Conservation (phyloP, 306 rosid species). For the Gynostemma pentaphyllum region DNA sequence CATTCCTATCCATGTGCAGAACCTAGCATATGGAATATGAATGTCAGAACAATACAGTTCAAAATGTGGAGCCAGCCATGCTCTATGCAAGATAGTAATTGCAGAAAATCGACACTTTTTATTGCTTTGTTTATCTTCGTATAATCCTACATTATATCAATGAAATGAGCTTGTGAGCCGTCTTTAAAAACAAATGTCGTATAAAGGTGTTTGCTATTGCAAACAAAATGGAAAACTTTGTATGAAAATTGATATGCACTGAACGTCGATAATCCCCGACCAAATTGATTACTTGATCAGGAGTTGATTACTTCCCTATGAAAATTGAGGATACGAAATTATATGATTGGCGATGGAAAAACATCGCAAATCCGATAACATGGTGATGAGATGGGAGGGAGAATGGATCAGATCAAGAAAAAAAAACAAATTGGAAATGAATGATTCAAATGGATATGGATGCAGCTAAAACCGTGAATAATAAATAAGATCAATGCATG, state of each 20-base stretch:
- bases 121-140: too few species aligned
- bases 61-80: background rate
- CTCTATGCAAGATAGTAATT: background rate
- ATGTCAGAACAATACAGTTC: background rate
- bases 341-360: background rate
- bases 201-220: background rate
- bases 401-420: background rate
- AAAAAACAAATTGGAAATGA: background rate
- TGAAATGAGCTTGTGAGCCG: too few species aligned
- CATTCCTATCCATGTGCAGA: slow-evolving; percentile 95
- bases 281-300: background rate
- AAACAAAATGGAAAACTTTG: background rate
- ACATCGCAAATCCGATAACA: too few species aligned
- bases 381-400: background rate
- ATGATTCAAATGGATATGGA: background rate
- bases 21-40: slow-evolving; percentile 32
- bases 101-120: background rate
- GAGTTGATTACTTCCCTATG: background rate
- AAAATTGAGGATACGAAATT: background rate
- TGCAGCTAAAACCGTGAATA: background rate
- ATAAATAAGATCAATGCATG: background rate
- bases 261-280: background rate
- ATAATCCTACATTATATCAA: too few species aligned
- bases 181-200: too few species aligned
- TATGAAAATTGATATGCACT: background rate